Percentiles rank a stretch among this genome's conserved stretches.
Conservation (phyloP, 1,284 basidiomycete species). For the Leccinum subrobustum region DNA sequence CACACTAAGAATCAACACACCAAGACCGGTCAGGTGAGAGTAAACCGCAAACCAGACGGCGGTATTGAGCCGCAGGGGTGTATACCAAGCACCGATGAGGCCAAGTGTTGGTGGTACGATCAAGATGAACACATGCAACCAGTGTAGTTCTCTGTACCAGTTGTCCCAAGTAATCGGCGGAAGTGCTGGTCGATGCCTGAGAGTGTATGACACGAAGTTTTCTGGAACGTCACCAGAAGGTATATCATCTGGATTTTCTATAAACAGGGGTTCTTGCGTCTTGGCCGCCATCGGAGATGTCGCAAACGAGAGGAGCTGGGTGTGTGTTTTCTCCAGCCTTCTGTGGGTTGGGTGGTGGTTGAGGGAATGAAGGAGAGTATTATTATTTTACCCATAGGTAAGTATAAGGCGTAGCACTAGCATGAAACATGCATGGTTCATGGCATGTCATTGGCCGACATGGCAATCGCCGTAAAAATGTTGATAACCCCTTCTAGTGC, state of each 20-base stretch:
- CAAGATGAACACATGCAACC: constrained; percentile 23
- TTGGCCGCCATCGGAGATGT: not conserved
- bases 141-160: constrained; percentile 34
- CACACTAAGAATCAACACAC: constrained; percentile 30
- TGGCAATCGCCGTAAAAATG: too few species aligned
- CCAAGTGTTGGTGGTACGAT: constrained; percentile 20
- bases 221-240: constrained; percentile 39
- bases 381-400: too few species aligned
- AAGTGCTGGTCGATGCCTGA: constrained; percentile 48
- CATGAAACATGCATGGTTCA: too few species aligned
- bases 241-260: constrained; percentile 14
- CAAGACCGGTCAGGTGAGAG: constrained; percentile 83
- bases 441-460: too few species aligned
- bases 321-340: too few species aligned
- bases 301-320: too few species aligned
- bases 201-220: constrained; percentile 61
- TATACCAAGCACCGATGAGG: constrained; percentile 28
- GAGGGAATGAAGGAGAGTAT: too few species aligned
- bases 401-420: too few species aligned
- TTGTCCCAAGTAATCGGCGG: constrained; percentile 42
- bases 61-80: constrained; percentile 61
- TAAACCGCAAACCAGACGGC: constrained; percentile 67
- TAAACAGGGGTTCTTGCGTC: not conserved
- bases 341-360: too few species aligned
- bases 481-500: too few species aligned